A percentile compares a stretch with the other conserved stretches of the same genome.
Evolutionary conservation across 1,284 basidiomycete genomes (phyloP).

Genomic region (Sporisorium reilianum): DNA sequence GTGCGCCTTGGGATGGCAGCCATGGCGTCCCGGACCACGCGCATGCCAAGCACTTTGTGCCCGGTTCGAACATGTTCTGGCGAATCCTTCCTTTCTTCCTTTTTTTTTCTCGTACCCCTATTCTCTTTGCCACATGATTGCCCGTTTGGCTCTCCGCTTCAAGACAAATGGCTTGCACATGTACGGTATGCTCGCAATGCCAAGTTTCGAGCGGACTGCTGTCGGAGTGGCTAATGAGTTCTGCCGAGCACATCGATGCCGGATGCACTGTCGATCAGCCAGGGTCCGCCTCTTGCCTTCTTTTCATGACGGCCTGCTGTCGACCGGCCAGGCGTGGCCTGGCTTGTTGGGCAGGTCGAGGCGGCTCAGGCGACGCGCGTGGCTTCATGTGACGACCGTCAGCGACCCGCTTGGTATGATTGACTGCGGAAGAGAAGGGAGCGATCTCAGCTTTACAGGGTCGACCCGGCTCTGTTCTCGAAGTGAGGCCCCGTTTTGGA

Average conservation of each 20-base stretch:
- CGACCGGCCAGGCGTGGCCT: neutral
- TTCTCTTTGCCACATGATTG: neutral
- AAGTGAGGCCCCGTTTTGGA: too few species aligned
- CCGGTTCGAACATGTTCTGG: constrained; percentile 8
- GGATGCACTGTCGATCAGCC: constrained; percentile 30
- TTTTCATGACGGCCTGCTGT: neutral
- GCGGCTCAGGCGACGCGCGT: too few species aligned
- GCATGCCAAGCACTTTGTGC: constrained; percentile 12
- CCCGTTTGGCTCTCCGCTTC: neutral
- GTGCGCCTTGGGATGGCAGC: neutral
- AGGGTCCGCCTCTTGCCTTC: constrained; percentile 1
- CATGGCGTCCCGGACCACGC: neutral
- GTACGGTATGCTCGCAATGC: too few species aligned
- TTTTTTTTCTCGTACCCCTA: neutral
- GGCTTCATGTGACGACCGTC: too few species aligned
- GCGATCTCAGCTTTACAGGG: too few species aligned
- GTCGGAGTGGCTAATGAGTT: neutral
- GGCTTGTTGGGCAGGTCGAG: too few species aligned
- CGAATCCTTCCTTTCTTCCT: constrained; percentile 18
- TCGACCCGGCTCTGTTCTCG: too few species aligned
- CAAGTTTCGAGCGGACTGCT: neutral
- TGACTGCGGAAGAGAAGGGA: too few species aligned
- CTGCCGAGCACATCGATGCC: neutral
- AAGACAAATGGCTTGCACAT: neutral
- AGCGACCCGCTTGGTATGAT: too few species aligned